Conservation (phyloP, 257 asterid genomes). For the Thymus mandschuricus region DNA sequence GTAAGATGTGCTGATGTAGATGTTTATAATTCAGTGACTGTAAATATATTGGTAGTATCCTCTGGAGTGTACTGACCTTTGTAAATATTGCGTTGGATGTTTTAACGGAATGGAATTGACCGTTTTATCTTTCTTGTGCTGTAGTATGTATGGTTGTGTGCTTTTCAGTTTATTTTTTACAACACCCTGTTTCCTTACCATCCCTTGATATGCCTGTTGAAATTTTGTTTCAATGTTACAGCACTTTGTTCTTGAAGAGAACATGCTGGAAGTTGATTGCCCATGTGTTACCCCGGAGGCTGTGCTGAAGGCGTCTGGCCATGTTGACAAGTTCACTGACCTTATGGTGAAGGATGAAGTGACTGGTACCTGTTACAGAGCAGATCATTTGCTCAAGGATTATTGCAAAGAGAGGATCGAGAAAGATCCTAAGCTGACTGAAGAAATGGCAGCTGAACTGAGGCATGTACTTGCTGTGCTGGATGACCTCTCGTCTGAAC, state of each 20-base stretch:
- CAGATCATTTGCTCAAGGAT: conserved; percentile 75
- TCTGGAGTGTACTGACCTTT: neutral
- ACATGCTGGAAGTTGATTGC: conserved; percentile 78
- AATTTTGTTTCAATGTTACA: conserved; percentile 31
- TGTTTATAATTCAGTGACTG: neutral
- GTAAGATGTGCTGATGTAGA: neutral
- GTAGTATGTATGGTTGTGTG: neutral
- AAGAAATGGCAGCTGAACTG: conserved; percentile 55
- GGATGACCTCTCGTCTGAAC: conserved; percentile 70
- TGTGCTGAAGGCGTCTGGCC: conserved; percentile 81
- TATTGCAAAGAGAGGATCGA: conserved; percentile 69
- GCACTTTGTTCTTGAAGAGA: conserved; percentile 81
- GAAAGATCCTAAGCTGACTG: conserved; percentile 50
- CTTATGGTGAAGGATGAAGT: conserved; percentile 81
- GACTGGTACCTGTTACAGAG: conserved; percentile 66
- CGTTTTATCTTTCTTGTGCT: neutral
- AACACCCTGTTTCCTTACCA: neutral
- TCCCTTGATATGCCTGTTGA: neutral
- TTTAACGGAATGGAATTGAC: neutral
- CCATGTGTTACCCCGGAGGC: conserved; percentile 76
- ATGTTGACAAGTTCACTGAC: conserved; percentile 81
- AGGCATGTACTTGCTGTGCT: conserved; percentile 69
- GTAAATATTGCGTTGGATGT: neutral
- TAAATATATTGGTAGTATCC: neutral
- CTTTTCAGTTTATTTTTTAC: neutral